Percentiles rank a stretch among this genome's conserved stretches.
Evolutionary conservation across 441 rosid species (phyloP).

Genomic region (Codiaeum variegatum): DNA sequence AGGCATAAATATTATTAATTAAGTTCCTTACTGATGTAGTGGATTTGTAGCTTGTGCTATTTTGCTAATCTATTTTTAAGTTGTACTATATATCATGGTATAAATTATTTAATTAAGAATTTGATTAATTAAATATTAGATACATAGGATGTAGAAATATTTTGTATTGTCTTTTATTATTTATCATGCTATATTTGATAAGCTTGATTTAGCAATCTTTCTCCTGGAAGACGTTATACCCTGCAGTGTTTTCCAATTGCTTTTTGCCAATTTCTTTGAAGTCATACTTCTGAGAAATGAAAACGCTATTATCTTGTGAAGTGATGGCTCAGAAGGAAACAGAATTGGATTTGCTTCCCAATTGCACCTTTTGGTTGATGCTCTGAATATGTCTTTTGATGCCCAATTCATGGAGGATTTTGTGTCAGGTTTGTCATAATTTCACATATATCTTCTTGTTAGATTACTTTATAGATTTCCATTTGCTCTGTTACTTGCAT

Average conservation of each 20-base stretch:
- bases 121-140: background rate
- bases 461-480: slow-evolving; percentile 12
- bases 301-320: slow-evolving; percentile 30
- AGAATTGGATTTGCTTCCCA: slow-evolving; percentile 83
- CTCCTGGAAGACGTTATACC: background rate
- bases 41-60: background rate
- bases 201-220: background rate
- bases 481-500: slow-evolving; percentile 3
- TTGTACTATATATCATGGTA: background rate
- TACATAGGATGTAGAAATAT: background rate
- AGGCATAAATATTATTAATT: background rate
- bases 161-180: background rate
- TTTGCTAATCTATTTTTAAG: background rate
- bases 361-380: slow-evolving; percentile 69
- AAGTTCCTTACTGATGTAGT: background rate
- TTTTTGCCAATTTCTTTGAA: background rate
- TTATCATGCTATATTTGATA: background rate
- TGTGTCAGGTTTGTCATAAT: slow-evolving; percentile 67
- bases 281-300: background rate
- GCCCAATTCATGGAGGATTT: slow-evolving; percentile 96
- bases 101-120: background rate
- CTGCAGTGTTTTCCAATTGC: background rate
- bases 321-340: slow-evolving; percentile 53
- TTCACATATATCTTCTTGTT: slow-evolving; percentile 18
- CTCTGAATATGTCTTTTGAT: slow-evolving; percentile 62